phyloP scores from a whole-genome alignment of 495 filamentous ascomycete species.

The Hapsidospora chrysogenum region DNA sequence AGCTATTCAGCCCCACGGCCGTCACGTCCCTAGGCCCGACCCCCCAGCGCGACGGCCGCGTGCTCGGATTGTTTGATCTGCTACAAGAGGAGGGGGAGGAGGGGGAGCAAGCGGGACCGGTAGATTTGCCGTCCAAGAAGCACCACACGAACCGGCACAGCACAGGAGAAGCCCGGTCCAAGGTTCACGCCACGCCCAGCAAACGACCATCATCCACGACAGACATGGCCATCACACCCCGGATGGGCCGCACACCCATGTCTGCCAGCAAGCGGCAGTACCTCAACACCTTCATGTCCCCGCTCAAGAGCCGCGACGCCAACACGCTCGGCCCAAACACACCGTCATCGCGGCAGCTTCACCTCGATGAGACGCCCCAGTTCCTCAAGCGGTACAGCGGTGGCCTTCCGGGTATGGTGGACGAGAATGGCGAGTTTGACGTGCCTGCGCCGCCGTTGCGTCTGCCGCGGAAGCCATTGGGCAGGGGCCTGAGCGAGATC shows the following conservation, averaged over 20 bases:
- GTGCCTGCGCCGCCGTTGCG: slow-evolving; percentile 27
- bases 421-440: slow-evolving; percentile 30
- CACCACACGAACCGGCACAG: no score
- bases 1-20: slow-evolving; percentile 42
- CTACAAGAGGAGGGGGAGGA: slow-evolving; percentile 35
- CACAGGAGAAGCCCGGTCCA: no score
- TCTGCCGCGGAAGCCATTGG: slow-evolving; percentile 46
- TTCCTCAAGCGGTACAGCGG: slow-evolving; percentile 50
- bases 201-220: slow-evolving; percentile 10
- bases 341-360: slow-evolving; percentile 29
- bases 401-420: slow-evolving; percentile 22
- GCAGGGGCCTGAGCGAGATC: slow-evolving; percentile 59
- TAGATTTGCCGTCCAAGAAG: neutral
- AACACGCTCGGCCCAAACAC: slow-evolving; percentile 24
- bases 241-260: slow-evolving; percentile 41
- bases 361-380: slow-evolving; percentile 51
- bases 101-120: slow-evolving; percentile 3
- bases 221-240: slow-evolving; percentile 16
- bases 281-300: slow-evolving; percentile 51
- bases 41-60: slow-evolving; percentile 73
- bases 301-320: slow-evolving; percentile 21
- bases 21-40: slow-evolving; percentile 59
- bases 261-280: slow-evolving; percentile 43
- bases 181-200: slow-evolving; percentile 20
- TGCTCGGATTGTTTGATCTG: slow-evolving; percentile 84